Conservation (phyloP, 176 grass and related monocot genomes). For the Oropetium thomaeum region DNA sequence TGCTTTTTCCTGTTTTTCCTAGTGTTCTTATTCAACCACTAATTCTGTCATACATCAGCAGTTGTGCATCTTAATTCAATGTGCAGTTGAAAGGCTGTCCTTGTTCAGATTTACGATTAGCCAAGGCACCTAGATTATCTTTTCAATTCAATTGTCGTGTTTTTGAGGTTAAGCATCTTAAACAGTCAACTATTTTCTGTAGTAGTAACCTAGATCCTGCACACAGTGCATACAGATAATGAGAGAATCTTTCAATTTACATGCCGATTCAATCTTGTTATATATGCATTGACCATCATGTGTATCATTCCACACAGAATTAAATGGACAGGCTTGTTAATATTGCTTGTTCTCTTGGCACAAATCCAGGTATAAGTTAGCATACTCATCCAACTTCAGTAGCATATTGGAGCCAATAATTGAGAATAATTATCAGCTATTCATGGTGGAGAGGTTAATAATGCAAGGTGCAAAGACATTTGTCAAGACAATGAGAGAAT, state of each 20-base stretch:
- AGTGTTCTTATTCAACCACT: neutral
- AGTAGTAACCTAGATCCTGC: neutral
- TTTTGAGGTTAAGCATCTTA: neutral
- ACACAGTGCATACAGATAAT: neutral
- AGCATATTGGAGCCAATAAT: constrained; percentile 59
- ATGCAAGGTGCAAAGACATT: constrained; percentile 64
- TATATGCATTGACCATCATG: neutral
- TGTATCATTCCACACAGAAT: neutral
- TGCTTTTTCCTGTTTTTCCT: neutral
- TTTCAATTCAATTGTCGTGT: neutral
- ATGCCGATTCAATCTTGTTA: neutral
- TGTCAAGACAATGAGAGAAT: constrained; percentile 78
- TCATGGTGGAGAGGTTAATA: constrained; percentile 74
- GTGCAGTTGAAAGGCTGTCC: neutral
- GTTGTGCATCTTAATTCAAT: neutral
- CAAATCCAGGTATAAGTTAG: constrained; percentile 60
- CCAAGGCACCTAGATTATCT: neutral
- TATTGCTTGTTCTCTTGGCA: constrained; percentile 16
- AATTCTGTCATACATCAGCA: neutral
- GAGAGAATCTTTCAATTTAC: neutral
- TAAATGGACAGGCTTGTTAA: neutral
- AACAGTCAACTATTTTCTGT: neutral
- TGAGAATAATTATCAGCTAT: constrained; percentile 71
- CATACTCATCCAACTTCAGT: constrained; percentile 74
- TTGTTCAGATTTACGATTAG: constrained; percentile 7